These are phyloP conservation scores for Colletotrichum lupini DNA, from an alignment of 2,329 filamentous ascomycete genomes.

Conservation along the genomic window DNA sequence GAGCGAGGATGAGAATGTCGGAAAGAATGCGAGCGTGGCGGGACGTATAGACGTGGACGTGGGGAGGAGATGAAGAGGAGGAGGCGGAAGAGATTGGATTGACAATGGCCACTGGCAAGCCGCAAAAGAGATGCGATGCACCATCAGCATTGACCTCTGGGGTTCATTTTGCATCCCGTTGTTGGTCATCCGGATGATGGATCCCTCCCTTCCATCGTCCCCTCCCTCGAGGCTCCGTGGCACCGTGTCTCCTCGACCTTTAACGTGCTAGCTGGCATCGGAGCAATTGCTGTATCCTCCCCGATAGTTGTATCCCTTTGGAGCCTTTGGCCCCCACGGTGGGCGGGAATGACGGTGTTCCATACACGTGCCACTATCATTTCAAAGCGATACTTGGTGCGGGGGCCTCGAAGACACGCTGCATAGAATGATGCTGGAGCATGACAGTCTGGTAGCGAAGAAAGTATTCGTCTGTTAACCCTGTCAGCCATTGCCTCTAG, in stretches of 20 bases:
- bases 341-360: too few relatives aligned
- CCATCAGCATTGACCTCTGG: conserved; percentile 19
- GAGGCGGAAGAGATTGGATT: background rate
- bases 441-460: background rate
- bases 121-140: background rate
- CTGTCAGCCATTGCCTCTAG: background rate
- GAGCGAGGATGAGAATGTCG: background rate
- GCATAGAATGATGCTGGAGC: background rate
- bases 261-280: background rate
- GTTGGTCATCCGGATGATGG: background rate
- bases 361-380: background rate
- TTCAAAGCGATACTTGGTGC: background rate
- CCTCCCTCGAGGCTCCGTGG: background rate
- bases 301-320: background rate
- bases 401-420: too few relatives aligned
- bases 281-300: background rate
- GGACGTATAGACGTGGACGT: too few relatives aligned
- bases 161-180: background rate
- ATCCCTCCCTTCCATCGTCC: background rate
- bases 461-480: background rate
- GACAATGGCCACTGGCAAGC: background rate
- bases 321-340: background rate
- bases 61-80: background rate
- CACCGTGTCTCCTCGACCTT: background rate
- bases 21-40: background rate